Evolutionary conservation across 306 rosid genomes (phyloP).

Genomic region (Castanea crenata): DNA sequence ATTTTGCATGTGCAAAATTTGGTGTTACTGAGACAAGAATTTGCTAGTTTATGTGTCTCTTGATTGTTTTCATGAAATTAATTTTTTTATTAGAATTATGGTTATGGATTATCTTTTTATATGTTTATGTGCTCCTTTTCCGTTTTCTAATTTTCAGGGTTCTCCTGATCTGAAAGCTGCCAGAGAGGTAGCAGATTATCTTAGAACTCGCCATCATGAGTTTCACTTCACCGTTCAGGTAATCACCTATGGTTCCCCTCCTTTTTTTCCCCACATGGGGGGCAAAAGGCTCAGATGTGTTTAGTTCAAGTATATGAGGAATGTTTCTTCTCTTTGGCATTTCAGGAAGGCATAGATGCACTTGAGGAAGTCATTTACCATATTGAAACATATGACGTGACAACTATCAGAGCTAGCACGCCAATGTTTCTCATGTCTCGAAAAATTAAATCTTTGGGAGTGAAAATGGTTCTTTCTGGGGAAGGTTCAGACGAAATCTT

Average conservation of each 20-base stretch:
- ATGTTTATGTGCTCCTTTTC: constrained; percentile 25
- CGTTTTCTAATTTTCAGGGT: constrained; percentile 49
- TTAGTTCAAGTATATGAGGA: not conserved
- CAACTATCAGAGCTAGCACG: constrained; percentile 94
- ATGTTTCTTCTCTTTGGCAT: constrained; percentile 24
- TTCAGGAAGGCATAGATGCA: constrained; percentile 98
- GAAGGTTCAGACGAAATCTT: constrained; percentile 99
- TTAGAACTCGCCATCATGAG: constrained; percentile 86
- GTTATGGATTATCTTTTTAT: not conserved
- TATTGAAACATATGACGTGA: constrained; percentile 93
- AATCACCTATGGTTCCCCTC: not conserved
- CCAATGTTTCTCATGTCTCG: constrained; percentile 99
- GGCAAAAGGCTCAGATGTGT: not conserved
- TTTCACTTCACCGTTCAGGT: constrained; percentile 98
- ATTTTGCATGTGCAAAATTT: not conserved
- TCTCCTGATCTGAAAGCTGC: constrained; percentile 97
- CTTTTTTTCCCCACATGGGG: not conserved
- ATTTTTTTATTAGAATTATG: not conserved
- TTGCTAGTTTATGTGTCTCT: not conserved
- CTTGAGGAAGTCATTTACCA: constrained; percentile 97
- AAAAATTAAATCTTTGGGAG: constrained; percentile 95
- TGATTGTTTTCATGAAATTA: not conserved
- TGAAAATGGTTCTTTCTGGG: constrained; percentile 99
- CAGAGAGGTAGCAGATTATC: constrained; percentile 92
- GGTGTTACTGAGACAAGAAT: not conserved